Conservation (phyloP, 1,284 basidiomycete genomes). For the Testicularia cyperi region DNA sequence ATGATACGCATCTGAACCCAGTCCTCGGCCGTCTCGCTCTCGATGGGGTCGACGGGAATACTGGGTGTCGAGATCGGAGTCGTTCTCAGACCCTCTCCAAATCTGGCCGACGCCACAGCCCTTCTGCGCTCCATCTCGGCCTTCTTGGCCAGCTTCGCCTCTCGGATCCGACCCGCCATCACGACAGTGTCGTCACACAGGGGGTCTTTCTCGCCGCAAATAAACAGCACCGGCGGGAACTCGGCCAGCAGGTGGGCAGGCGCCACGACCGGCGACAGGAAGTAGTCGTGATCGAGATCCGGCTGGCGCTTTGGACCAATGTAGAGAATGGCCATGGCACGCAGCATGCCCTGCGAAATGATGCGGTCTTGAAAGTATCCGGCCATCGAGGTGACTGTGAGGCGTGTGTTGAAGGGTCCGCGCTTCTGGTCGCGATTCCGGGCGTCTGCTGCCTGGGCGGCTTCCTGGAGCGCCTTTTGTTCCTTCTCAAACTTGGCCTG, state of each 20-base stretch:
- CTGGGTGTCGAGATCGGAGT: slow-evolving; percentile 53
- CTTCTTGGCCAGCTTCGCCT: slow-evolving; percentile 75
- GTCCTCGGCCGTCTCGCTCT: slow-evolving; percentile 79
- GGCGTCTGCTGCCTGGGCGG: slow-evolving; percentile 31
- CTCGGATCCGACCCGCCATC: slow-evolving; percentile 85
- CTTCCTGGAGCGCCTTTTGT: slow-evolving; percentile 26
- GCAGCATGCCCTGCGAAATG: slow-evolving; percentile 66
- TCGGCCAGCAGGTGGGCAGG: slow-evolving; percentile 80
- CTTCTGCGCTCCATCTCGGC: slow-evolving; percentile 63
- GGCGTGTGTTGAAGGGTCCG: slow-evolving; percentile 70
- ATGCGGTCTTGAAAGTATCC: slow-evolving; percentile 63
- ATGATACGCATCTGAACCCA: slow-evolving; percentile 81
- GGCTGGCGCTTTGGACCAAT: slow-evolving; percentile 88
- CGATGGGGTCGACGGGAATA: slow-evolving; percentile 63
- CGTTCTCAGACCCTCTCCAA: slow-evolving; percentile 64
- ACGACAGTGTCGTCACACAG: slow-evolving; percentile 75
- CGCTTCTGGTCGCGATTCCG: slow-evolving; percentile 26
- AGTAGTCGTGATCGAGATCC: slow-evolving; percentile 90
- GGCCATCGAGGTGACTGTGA: slow-evolving; percentile 94
- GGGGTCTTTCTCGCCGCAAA: slow-evolving; percentile 79
- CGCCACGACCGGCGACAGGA: slow-evolving; percentile 88
- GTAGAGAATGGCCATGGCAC: slow-evolving; percentile 96
- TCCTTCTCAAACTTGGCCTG: slow-evolving; percentile 28
- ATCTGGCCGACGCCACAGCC: slow-evolving; percentile 56
- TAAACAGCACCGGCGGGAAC: slow-evolving; percentile 82